These are phyloP conservation scores for Populus pruinosa DNA, from an alignment of 345 rosid species.

Conservation along the genomic window DNA sequence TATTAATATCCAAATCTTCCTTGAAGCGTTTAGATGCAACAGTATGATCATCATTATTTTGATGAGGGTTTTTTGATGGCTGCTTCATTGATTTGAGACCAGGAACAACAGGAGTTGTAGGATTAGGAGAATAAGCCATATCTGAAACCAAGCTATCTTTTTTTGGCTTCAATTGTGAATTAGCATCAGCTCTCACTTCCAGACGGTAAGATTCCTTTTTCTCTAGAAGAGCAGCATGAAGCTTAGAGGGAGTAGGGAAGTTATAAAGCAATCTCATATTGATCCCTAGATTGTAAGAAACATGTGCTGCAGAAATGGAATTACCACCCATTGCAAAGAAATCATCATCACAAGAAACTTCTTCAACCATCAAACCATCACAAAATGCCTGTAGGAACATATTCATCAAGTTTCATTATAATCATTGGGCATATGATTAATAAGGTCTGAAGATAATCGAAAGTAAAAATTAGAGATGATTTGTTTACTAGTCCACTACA, in stretches of 20 bases:
- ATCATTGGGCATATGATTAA: not conserved
- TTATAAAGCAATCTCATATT: slow-evolving; percentile 73
- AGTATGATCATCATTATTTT: slow-evolving; percentile 21
- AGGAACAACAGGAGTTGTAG: slow-evolving; percentile 18
- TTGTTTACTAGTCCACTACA: too few species aligned
- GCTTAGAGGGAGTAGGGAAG: slow-evolving; percentile 67
- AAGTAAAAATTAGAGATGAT: not conserved
- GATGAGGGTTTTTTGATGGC: slow-evolving; percentile 18
- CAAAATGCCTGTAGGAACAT: slow-evolving; percentile 58
- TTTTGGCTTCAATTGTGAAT: slow-evolving; percentile 29
- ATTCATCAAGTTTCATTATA: not conserved
- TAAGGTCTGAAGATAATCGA: not conserved
- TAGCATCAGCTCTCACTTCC: slow-evolving; percentile 23
- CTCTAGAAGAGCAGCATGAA: slow-evolving; percentile 46
- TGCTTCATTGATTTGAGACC: slow-evolving; percentile 23
- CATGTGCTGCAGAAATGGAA: slow-evolving; percentile 85
- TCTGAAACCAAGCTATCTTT: slow-evolving; percentile 20
- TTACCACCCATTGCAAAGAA: slow-evolving; percentile 88
- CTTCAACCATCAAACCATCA: slow-evolving; percentile 65
- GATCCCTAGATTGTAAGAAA: slow-evolving; percentile 72
- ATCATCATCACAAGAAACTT: slow-evolving; percentile 64
- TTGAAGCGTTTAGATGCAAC: slow-evolving; percentile 47
- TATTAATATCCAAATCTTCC: slow-evolving; percentile 30
- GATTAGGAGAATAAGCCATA: slow-evolving; percentile 24
- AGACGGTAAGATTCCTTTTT: slow-evolving; percentile 25